A percentile compares a stretch with the other conserved stretches of the same genome.
phyloP scores from a whole-genome alignment of 306 rosid genomes.

The Fragaria iinumae region DNA sequence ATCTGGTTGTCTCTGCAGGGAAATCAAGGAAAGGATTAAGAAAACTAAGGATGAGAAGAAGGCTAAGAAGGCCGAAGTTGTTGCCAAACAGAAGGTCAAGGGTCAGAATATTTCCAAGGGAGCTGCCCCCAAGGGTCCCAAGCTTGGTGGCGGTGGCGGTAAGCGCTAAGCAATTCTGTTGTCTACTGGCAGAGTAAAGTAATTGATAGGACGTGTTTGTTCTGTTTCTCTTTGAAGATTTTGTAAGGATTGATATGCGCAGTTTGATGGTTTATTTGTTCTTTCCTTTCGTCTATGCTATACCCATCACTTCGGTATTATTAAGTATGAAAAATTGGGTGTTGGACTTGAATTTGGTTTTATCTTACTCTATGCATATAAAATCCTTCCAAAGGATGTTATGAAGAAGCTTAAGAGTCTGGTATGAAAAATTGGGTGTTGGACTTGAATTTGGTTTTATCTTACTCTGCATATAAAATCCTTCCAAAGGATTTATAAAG shows the following conservation, averaged over 20 bases:
- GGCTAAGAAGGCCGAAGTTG: constrained; percentile 72
- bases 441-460: neutral
- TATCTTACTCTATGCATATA: neutral
- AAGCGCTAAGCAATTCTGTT: constrained; percentile 53
- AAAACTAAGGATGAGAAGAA: constrained; percentile 89
- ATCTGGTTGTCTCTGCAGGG: constrained; percentile 39
- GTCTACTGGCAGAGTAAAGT: constrained; percentile 17
- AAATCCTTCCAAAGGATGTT: neutral
- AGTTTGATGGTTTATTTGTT: constrained; percentile 15
- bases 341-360: neutral
- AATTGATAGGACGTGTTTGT: constrained; percentile 26
- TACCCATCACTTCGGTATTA: constrained; percentile 20
- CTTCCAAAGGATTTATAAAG: too few relatives aligned
- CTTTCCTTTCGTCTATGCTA: constrained; percentile 10
- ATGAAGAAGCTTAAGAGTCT: neutral
- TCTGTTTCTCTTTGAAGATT: constrained; percentile 18
- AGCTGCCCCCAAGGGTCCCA: constrained; percentile 70
- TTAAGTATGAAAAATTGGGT: constrained; percentile 1
- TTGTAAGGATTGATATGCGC: constrained; percentile 25
- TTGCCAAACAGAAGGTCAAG: constrained; percentile 32
- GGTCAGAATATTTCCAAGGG: constrained; percentile 52
- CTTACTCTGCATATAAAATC: neutral
- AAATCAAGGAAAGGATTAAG: constrained; percentile 83
- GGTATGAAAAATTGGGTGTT: neutral
- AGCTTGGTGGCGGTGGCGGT: constrained; percentile 88